These are phyloP conservation scores for Pleurotus eryngii DNA, from an alignment of 768 basidiomycete genomes.

Conservation along the genomic window DNA sequence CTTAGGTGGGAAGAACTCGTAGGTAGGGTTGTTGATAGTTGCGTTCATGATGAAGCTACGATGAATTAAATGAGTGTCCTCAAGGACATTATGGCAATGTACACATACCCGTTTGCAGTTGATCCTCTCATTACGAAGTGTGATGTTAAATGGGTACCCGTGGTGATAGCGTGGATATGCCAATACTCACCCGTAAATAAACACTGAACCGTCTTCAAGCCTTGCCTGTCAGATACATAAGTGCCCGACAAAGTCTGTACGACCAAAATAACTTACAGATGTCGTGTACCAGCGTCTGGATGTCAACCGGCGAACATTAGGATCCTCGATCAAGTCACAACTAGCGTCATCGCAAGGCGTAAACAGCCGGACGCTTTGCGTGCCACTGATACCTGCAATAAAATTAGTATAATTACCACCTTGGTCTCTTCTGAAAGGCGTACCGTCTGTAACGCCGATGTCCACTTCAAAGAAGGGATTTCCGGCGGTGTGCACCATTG, in stretches of 20 bases:
- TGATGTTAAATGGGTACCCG: not conserved
- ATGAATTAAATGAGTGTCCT: not conserved
- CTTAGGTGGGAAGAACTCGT: constrained; percentile 26
- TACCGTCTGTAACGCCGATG: constrained; percentile 9
- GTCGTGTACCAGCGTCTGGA: constrained; percentile 40
- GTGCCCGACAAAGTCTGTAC: not conserved
- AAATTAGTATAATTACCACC: not conserved
- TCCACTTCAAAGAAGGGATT: constrained; percentile 7
- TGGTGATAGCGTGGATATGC: too few relatives aligned
- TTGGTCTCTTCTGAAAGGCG: not conserved
- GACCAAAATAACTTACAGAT: constrained; percentile 22
- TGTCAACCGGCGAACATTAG: constrained; percentile 28
- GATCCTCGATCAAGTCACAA: constrained; percentile 36
- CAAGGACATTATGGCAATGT: not conserved
- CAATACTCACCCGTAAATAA: not conserved
- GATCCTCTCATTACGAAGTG: not conserved
- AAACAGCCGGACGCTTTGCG: constrained; percentile 34
- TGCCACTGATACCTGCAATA: constrained; percentile 21
- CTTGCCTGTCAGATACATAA: not conserved
- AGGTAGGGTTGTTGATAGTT: not conserved
- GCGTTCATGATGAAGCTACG: constrained; percentile 59
- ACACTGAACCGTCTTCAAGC: constrained; percentile 15
- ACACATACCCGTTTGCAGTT: not conserved
- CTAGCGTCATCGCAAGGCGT: constrained; percentile 32
- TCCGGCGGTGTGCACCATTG: constrained; percentile 26